Evolutionary conservation across 148 eudicot species (phyloP).

Genomic region (Bassia scoparia): DNA sequence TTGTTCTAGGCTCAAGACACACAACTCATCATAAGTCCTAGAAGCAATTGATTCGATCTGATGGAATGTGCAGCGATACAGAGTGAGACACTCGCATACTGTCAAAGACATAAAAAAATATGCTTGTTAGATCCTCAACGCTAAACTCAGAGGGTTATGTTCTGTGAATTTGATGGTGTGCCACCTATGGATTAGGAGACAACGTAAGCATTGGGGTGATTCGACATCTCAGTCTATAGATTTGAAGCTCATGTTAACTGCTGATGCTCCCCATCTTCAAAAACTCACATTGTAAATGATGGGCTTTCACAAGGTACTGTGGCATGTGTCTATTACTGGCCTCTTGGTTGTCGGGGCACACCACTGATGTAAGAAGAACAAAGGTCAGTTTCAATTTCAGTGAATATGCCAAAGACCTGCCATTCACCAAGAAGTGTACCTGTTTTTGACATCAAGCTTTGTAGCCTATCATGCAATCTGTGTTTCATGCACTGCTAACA

Average conservation of each 20-base stretch:
- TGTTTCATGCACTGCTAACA: constrained; percentile 81
- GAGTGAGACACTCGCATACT: constrained; percentile 61
- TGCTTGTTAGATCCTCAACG: constrained; percentile 2
- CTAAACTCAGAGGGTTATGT: not conserved
- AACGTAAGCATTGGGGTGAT: constrained; percentile 69
- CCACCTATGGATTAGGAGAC: constrained; percentile 69
- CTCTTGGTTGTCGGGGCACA: constrained; percentile 73
- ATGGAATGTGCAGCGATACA: constrained; percentile 92
- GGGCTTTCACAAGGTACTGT: constrained; percentile 91
- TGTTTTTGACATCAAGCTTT: constrained; percentile 75
- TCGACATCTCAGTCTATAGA: constrained; percentile 70
- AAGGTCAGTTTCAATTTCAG: constrained; percentile 15
- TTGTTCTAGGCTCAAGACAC: constrained; percentile 79
- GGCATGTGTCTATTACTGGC: constrained; percentile 76
- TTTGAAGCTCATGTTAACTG: constrained; percentile 67
- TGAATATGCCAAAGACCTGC: not conserved
- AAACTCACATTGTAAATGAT: constrained; percentile 68
- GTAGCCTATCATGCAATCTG: constrained; percentile 88
- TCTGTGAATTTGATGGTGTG: constrained; percentile 12
- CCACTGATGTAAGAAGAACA: constrained; percentile 44
- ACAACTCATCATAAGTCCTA: constrained; percentile 92
- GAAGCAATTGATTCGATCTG: constrained; percentile 85
- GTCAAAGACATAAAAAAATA: constrained; percentile 15
- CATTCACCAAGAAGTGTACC: constrained; percentile 32
- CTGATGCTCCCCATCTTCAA: constrained; percentile 81